phyloP scores from a whole-genome alignment of 805 yeast species.

The Torulaspora indica region DNA sequence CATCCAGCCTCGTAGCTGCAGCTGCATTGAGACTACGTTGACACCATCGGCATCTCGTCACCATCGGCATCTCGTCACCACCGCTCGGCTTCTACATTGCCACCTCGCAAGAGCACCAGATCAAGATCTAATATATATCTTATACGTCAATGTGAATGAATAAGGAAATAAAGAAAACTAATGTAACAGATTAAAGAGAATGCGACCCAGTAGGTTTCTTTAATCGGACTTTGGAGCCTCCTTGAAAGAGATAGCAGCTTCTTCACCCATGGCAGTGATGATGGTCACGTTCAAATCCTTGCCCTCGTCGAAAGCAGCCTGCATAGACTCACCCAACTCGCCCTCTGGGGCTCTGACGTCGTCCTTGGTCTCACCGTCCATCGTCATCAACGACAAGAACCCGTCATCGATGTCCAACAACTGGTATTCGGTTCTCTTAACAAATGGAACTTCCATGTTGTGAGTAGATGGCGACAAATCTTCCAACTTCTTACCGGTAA shows the following conservation, averaged over 20 bases:
- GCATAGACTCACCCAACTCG: conserved; percentile 91
- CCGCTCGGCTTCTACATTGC: too few relatives aligned
- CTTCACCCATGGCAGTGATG: conserved; percentile 98
- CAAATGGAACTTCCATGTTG: conserved; percentile 99
- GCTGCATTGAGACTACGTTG: too few relatives aligned
- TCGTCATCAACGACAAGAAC: conserved; percentile 92
- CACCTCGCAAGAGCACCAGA: too few relatives aligned
- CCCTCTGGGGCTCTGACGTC: conserved; percentile 98
- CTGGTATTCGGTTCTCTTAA: conserved; percentile 91
- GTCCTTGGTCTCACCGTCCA: conserved; percentile 98
- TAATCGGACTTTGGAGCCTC: conserved; percentile 80
- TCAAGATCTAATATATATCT: background rate
- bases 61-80: too few relatives aligned
- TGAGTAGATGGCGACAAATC: conserved; percentile 99
- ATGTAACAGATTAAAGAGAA: conserved; percentile 7
- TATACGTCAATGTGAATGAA: conserved; percentile 4
- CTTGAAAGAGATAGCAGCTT: conserved; percentile 97
- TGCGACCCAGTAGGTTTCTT: background rate
- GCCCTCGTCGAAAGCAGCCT: conserved; percentile 93
- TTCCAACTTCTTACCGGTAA: conserved; percentile 99
- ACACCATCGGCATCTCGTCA: too few relatives aligned
- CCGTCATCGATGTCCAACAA: conserved; percentile 98
- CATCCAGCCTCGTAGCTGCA: too few relatives aligned
- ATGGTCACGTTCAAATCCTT: conserved; percentile 96
- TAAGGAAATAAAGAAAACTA: conserved; percentile 9